Base-by-base conservation (phyloP, 805 yeast species). In the Sugiyamaella boreocaroliniensis region DNA sequence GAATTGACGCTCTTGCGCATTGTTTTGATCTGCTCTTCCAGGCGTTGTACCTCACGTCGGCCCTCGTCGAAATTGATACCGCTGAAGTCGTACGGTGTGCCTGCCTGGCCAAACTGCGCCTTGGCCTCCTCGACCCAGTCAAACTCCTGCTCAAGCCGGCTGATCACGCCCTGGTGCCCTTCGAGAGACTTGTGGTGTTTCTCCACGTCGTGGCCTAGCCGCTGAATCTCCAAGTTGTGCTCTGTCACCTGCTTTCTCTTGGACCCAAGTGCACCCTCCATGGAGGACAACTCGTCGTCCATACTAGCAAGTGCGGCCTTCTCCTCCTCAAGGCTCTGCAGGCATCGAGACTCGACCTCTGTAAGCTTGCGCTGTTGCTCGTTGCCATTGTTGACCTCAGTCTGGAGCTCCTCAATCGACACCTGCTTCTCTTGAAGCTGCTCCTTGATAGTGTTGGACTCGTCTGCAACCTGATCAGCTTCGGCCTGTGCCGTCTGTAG, bases 1-100 rank as follows among this genome's bases (percentile, higher is more conserved):
- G 85, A 76, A 61, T 89, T 89, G 15, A 90, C 95, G 58, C 83
- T 87, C 52, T 89, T 77, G 69, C 79, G 85, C 86, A 92, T 81
- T 4, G 79, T 79, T 51, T 80, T 76, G 62, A 82, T 80, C 56
- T 81, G 76, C 32, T 78, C 85, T 16, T 76, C 71, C 58, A 88
- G 75, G 46, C 77, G 75, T 11, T 69, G 69, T 42, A 82, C 77
- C 56, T 83, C 78, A 19, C 76, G 78, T 57, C 81, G 79, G 59
- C 83, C 77, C 55, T 83, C 83, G 8, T 76, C 79, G 18, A 88
- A 65, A 60, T 88, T 79, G 45, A 60, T 60, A 6, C 57, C 55
- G 2, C 56, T 40, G 50, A 53, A 70, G 42, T 63, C 69, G 53
- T 64, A 70, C 16, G 67, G 65, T 7, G 71, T 62, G 5, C 65